phyloP scores from a whole-genome alignment of 768 basidiomycete species.

The Austroboletus eburneus region DNA sequence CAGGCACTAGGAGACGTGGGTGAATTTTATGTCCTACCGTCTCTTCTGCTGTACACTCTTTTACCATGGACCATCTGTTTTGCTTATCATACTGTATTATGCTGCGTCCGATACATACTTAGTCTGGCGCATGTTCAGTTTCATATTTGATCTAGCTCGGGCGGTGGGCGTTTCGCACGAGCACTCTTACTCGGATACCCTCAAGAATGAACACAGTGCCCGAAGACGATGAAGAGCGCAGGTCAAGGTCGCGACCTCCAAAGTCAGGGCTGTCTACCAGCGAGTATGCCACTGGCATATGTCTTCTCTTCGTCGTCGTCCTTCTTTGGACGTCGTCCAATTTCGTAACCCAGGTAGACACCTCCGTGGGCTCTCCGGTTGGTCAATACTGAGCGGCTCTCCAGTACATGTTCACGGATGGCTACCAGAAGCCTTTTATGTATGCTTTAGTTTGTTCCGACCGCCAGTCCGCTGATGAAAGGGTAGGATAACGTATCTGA shows the following conservation, averaged over 20 bases:
- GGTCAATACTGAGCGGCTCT: slow-evolving; percentile 7
- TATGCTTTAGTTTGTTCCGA: slow-evolving; percentile 28
- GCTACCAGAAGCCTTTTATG: slow-evolving; percentile 91
- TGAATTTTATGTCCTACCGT: slow-evolving; percentile 2
- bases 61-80: not conserved
- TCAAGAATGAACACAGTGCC: slow-evolving; percentile 16
- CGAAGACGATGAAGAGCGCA: slow-evolving; percentile 11
- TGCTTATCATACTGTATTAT: slow-evolving; percentile 3
- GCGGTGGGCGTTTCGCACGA: too few species aligned
- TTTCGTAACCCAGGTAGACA: slow-evolving; percentile 74
- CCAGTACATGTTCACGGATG: slow-evolving; percentile 52
- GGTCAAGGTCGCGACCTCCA: slow-evolving; percentile 8
- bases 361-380: not conserved
- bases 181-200: not conserved
- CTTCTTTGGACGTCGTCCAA: slow-evolving; percentile 86
- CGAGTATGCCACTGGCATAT: slow-evolving; percentile 57
- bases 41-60: slow-evolving; percentile 3
- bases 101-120: too few species aligned
- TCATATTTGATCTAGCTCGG: too few species aligned
- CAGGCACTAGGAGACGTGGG: slow-evolving; percentile 29
- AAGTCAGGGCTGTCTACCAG: slow-evolving; percentile 10
- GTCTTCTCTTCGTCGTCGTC: slow-evolving; percentile 69
- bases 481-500: slow-evolving; percentile 79
- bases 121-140: too few species aligned
- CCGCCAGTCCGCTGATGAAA: slow-evolving; percentile 2